These are phyloP conservation scores for Calonectria crousiana DNA, from an alignment of 2,329 filamentous ascomycete species.

Conservation along the genomic window DNA sequence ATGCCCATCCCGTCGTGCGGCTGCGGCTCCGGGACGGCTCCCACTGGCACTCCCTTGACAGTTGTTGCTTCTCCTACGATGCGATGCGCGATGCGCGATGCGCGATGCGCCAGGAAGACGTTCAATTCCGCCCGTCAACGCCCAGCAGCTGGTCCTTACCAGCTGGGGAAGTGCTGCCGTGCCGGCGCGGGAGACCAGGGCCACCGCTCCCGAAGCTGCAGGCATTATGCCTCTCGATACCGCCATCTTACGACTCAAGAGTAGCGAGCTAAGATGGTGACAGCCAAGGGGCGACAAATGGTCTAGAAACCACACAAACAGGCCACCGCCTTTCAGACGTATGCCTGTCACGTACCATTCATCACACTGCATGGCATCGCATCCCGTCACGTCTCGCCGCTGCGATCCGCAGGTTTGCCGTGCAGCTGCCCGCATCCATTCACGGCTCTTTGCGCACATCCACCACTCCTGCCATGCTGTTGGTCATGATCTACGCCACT, in stretches of 20 bases:
- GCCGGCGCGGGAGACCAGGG: constrained; percentile 32
- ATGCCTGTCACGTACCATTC: constrained; percentile 24
- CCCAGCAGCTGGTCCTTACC: constrained; percentile 28
- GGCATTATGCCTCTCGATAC: constrained; percentile 27
- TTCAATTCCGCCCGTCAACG: constrained; percentile 25
- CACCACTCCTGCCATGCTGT: constrained; percentile 11
- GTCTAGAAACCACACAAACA: constrained; percentile 28
- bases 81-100: background rate
- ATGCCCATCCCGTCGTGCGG: constrained; percentile 11
- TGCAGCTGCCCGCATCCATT: constrained; percentile 9
- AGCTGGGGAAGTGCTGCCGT: constrained; percentile 35
- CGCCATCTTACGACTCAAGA: constrained; percentile 36
- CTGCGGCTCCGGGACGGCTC: constrained; percentile 38
- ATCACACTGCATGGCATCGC: constrained; percentile 11
- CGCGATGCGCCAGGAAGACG: constrained; percentile 16
- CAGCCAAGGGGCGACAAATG: constrained; percentile 18
- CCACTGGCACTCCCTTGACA: constrained; percentile 16
- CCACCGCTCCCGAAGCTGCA: constrained; percentile 19
- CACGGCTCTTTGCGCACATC: constrained; percentile 9
- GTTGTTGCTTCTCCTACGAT: constrained; percentile 15
- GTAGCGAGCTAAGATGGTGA: constrained; percentile 27
- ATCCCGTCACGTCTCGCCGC: constrained; percentile 16
- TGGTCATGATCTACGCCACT: constrained; percentile 16
- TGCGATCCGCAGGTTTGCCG: constrained; percentile 17
- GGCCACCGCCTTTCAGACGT: constrained; percentile 15